Base-by-base conservation (phyloP, 176 grass and related monocot genomes). In the Poa annua region DNA sequence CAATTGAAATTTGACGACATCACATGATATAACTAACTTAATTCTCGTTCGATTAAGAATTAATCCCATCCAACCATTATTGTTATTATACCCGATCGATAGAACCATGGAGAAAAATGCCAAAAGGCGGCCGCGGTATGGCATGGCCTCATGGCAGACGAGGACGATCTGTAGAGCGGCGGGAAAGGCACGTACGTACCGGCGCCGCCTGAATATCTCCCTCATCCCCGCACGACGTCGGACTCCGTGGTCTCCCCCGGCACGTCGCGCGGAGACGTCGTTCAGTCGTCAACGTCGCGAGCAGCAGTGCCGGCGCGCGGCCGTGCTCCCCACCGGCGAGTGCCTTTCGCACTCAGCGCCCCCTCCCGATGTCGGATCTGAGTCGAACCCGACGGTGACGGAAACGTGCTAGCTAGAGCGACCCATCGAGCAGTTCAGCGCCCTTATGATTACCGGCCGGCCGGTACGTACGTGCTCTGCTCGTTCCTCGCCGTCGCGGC, bases 321-420 rank as follows among this genome's bases (percentile, higher is more conserved):
- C 53, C 63, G 70, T 73, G 70, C 73, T 66, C 70, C 70, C 70
- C 12, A 50, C 22, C 70, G 3, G 71, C 71, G 45, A 74, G 24
- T 19, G 32, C 80, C 22, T 71, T 53, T 53, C 53, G 86, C 80
- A n/a, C 14, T 81, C 36, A 41, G 14, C 51, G 53, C 19, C 13
- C 53, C 86, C 20, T 72, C 52, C 11, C 35, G 14, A 52, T 83
- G 81, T 82, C 86, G 86, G 81, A 71, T 73, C 86, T 88, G 80
- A 54, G 26, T 3, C 29, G n/a, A n/a, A 25, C 67, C 39, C 39
- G 38, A 26, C 3, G 12, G 13, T 17, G 69, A 49, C 15, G 69
- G 69, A 13, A 25, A 72, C 69, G 69, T 22, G 41, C 69, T 4
- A 72, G 69, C 69, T 72, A 72, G 21, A 72, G 21, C 69, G 41